Percentiles rank a stretch among this genome's conserved stretches.
Conservation (phyloP, 23 red algal genomes). For the Gracilaria domingensis region DNA sequence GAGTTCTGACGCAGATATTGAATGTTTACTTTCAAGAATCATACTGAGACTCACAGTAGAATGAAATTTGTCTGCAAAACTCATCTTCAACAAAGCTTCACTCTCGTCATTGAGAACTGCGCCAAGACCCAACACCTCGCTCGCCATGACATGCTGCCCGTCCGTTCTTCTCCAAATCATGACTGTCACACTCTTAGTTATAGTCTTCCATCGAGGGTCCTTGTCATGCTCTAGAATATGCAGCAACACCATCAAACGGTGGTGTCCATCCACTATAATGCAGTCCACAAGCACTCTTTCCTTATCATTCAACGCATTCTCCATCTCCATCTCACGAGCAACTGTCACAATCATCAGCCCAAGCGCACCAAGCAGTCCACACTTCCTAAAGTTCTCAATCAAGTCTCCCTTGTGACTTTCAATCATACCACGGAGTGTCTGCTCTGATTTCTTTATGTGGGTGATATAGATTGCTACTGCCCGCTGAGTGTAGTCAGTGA, state of each 20-base stretch:
- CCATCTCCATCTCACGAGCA: background rate
- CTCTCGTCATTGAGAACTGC: background rate
- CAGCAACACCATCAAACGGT: too few relatives aligned
- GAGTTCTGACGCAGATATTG: background rate
- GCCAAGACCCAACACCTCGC: background rate
- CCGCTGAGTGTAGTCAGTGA: background rate
- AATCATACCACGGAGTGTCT: background rate
- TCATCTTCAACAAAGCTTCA: background rate
- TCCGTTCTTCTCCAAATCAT: background rate
- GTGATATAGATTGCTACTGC: background rate
- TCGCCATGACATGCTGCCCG: background rate
- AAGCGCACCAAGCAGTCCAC: background rate
- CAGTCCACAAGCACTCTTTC: too few relatives aligned
- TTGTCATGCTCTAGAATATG: too few relatives aligned
- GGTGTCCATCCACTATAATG: too few relatives aligned
- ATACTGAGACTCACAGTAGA: background rate
- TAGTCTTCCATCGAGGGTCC: too few relatives aligned
- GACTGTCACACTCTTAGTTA: too few relatives aligned
- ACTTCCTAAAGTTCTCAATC: background rate
- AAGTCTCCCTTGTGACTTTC: background rate
- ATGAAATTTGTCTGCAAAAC: slow-evolving; percentile 15
- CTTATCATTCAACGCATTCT: too few relatives aligned
- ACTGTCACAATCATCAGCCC: slow-evolving; percentile 17
- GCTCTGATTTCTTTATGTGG: background rate
- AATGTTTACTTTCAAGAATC: background rate